Evolutionary conservation across 257 asterid species (phyloP).

Genomic region (Paraleonurus japonicus): DNA sequence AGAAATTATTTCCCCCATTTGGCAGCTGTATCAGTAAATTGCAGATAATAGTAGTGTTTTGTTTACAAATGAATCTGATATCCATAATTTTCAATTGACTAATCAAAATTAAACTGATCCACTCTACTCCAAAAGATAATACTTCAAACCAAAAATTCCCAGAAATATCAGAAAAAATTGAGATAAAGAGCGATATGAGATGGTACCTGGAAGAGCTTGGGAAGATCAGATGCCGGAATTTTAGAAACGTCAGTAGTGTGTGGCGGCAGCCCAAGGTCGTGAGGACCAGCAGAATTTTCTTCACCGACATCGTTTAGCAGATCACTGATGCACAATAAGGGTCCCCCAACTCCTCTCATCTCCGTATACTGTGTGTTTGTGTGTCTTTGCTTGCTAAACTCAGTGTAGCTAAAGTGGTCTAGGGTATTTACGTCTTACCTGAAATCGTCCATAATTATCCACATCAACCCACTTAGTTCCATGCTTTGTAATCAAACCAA

Average conservation of each 20-base stretch:
- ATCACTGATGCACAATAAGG: conserved; percentile 82
- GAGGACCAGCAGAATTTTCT: conserved; percentile 29
- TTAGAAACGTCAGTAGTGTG: conserved; percentile 32
- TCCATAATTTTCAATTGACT: not conserved
- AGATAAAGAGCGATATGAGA: not conserved
- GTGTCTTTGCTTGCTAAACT: not conserved
- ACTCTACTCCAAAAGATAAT: not conserved
- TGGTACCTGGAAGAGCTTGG: conserved; percentile 64
- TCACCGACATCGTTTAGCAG: conserved; percentile 72
- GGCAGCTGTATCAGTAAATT: not conserved
- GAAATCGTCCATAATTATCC: not conserved
- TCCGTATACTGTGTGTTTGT: not conserved
- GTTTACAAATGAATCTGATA: not conserved
- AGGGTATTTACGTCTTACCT: not conserved
- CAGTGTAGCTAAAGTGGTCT: not conserved
- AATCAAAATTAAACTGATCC: not conserved
- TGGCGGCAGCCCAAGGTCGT: conserved; percentile 29
- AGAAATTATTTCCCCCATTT: not conserved
- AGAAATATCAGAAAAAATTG: not conserved
- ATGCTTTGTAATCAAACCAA: not conserved
- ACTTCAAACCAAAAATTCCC: not conserved
- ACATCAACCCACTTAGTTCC: not conserved
- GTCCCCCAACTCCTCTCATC: conserved; percentile 90
- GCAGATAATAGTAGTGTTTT: not conserved
- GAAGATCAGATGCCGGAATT: conserved; percentile 49